Percentiles rank a stretch among this genome's conserved stretches.
Conservation (phyloP, 768 basidiomycete species). For the Tricholoma furcatifolium region DNA sequence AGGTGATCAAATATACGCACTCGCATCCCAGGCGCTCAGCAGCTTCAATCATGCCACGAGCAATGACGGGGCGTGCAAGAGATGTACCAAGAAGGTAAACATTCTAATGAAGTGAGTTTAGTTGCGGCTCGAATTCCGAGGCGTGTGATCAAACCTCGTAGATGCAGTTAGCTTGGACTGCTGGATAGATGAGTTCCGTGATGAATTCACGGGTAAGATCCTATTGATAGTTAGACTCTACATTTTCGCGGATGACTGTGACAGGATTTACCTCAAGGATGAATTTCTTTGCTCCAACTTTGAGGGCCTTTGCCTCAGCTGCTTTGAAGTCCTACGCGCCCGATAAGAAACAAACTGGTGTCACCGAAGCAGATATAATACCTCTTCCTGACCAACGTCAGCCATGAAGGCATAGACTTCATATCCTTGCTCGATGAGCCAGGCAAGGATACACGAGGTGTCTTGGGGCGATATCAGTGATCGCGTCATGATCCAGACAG, state of each 20-base stretch:
- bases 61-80: conserved; percentile 96
- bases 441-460: conserved; percentile 98
- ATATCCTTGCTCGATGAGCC: conserved; percentile 98
- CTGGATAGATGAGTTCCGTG: conserved; percentile 95
- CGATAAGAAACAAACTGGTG: conserved; percentile 6
- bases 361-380: conserved; percentile 21
- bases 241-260: neutral
- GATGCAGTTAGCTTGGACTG: conserved; percentile 97
- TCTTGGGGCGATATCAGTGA: conserved; percentile 46
- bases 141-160: conserved; percentile 69
- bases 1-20: conserved; percentile 45
- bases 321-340: conserved; percentile 82
- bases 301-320: conserved; percentile 84
- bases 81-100: conserved; percentile 98
- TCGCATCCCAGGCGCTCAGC: conserved; percentile 94
- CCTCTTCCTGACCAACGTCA: conserved; percentile 92
- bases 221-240: conserved; percentile 33
- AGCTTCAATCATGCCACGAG: conserved; percentile 95
- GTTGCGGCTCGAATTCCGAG: neutral
- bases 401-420: conserved; percentile 98
- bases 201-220: conserved; percentile 95
- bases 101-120: conserved; percentile 46
- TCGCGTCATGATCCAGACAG: conserved; percentile 12
- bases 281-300: conserved; percentile 95
- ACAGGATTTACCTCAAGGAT: conserved; percentile 66